Conservation (phyloP, 192 early-diverging fungal genomes). For the Glomus cerebriforme region DNA sequence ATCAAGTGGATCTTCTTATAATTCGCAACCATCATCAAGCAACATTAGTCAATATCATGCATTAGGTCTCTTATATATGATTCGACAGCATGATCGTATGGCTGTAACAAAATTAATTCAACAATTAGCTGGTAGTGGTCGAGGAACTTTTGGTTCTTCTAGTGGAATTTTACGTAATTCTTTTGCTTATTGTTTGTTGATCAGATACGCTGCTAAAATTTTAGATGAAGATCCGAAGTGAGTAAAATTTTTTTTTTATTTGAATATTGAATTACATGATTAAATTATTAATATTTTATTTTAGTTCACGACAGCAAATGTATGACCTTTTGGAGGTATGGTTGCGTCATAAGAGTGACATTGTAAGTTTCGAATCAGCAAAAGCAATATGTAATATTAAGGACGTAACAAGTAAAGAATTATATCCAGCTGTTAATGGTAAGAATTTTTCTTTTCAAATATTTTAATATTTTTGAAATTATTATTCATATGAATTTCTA, state of each 20-base stretch:
- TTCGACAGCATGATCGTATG: slow-evolving; percentile 97
- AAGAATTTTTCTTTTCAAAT: slow-evolving; percentile 33
- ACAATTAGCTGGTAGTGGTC: slow-evolving; percentile 65
- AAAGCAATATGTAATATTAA: slow-evolving; percentile 92
- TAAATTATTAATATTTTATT: neutral
- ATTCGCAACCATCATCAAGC: slow-evolving; percentile 55
- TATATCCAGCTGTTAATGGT: slow-evolving; percentile 92
- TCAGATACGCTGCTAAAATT: slow-evolving; percentile 88
- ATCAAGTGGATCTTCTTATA: slow-evolving; percentile 42
- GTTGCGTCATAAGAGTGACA: slow-evolving; percentile 94
- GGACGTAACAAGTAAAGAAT: slow-evolving; percentile 80
- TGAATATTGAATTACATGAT: neutral
- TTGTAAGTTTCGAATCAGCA: slow-evolving; percentile 97
- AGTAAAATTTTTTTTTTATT: slow-evolving; percentile 5
- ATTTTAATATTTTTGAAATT: neutral
- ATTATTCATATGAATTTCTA: neutral
- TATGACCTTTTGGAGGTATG: slow-evolving; percentile 87
- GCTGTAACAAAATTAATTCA: slow-evolving; percentile 97
- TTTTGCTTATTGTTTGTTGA: slow-evolving; percentile 88
- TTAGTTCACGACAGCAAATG: slow-evolving; percentile 62
- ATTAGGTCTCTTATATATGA: slow-evolving; percentile 91
- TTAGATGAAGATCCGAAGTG: slow-evolving; percentile 77
- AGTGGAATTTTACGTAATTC: slow-evolving; percentile 70
- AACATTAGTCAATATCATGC: slow-evolving; percentile 97
- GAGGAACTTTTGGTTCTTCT: slow-evolving; percentile 51